phyloP scores from a whole-genome alignment of 2,329 filamentous ascomycete species.

The Colletotrichum sp. region DNA sequence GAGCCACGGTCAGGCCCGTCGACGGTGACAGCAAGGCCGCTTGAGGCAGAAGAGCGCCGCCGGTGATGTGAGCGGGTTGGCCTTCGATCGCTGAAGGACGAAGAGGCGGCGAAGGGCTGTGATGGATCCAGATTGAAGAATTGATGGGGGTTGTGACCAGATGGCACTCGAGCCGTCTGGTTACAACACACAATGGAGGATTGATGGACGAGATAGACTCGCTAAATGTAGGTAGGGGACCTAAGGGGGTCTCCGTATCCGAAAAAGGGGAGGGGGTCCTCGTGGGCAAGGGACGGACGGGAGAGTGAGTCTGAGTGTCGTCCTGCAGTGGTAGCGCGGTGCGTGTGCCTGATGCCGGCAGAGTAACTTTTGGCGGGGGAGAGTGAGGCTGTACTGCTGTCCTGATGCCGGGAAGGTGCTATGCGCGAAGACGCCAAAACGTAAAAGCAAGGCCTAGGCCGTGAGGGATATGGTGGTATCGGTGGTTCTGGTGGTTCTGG shows the following conservation, averaged over 20 bases:
- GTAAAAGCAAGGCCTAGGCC: background rate
- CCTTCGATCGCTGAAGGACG: slow-evolving; percentile 30
- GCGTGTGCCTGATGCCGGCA: background rate
- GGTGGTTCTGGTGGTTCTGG: background rate
- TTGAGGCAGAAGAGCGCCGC: slow-evolving; percentile 32
- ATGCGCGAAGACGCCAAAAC: background rate
- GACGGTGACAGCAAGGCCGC: slow-evolving; percentile 36
- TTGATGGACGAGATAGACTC: slow-evolving; percentile 11
- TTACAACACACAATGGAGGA: slow-evolving; percentile 9
- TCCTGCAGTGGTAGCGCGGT: background rate
- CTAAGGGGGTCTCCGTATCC: slow-evolving; percentile 15
- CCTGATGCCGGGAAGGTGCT: background rate
- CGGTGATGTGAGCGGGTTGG: slow-evolving; percentile 32
- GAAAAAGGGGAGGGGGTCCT: slow-evolving; percentile 13
- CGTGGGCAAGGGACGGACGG: background rate
- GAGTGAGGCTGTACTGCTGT: slow-evolving; percentile 13
- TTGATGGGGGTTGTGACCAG: slow-evolving; percentile 21
- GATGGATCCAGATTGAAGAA: slow-evolving; percentile 23
- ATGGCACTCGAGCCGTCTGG: slow-evolving; percentile 23
- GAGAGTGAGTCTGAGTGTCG: background rate
- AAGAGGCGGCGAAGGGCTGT: slow-evolving; percentile 19
- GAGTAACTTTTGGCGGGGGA: background rate
- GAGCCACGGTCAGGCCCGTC: slow-evolving; percentile 32
- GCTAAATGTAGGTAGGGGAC: slow-evolving; percentile 7
- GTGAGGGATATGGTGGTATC: background rate